Evolutionary conservation across 441 rosid genomes (phyloP), one percentile per base, ranked within the genome.

Genomic region (Adansonia rubrostipa): DNA sequence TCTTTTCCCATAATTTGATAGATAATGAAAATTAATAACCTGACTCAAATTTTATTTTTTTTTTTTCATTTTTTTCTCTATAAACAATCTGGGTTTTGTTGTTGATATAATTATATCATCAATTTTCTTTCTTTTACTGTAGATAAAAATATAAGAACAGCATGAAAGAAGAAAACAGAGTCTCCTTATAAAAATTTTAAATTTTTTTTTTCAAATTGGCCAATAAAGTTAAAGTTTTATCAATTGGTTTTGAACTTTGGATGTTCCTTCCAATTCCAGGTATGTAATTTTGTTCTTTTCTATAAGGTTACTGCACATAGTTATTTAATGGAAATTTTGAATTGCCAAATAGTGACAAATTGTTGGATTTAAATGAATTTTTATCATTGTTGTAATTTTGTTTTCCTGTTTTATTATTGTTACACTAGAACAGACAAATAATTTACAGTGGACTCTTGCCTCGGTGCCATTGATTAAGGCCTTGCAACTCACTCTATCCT

Each of bases 391-490:
- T 75, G 1, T 68, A 80, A 83, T 57, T 83, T 20, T 24, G 65
- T 42, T 47, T 81, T 48, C 60, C 58, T 65, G 56, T 76, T 57
- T 65, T 75, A 11, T 78, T 78, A 20, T 70, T 79, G 47, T 80
- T 67, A 40, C 69, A 58, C 83, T 82, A 72, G 82, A 84, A 82
- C 92, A 93, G 93, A 82, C 85, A 73, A 93, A 82, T 82, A 91
- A 90, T 80, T 85, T 93, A 80, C 97, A 93, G 84, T 93, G 97
- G 99, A 88, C 88, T 28, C 90, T 95, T 56, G 89, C 95, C 9
- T 84, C 94, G 63, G 92, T 95, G 63, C 98, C 96, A 17, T 80
- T 95, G 85, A 88, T 95, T 79, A 95, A 95, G 88, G 93, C 98
- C 36, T 84, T 95, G 84, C 98, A 93, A 69, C 91, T 93, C 44